phyloP scores from a whole-genome alignment of 2,329 filamentous ascomycete species.

The Diatrype stigma region DNA sequence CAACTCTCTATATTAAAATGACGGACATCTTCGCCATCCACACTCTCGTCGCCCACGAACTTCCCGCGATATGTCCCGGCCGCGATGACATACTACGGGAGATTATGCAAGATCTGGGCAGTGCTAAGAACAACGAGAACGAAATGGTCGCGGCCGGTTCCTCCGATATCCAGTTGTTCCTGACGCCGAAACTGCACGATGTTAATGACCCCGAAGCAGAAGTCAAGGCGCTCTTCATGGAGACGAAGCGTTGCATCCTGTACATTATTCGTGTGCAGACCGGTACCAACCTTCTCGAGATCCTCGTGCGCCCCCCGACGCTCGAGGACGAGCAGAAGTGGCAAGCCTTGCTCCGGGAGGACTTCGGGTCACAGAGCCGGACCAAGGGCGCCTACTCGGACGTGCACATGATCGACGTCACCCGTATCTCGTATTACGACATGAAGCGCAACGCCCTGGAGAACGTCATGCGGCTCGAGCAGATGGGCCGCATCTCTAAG shows the following conservation, averaged over 20 bases:
- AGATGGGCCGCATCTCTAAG: constrained; percentile 79
- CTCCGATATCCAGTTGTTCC: constrained; percentile 83
- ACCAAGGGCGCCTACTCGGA: constrained; percentile 87
- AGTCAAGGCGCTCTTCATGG: constrained; percentile 91
- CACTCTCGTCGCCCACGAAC: constrained; percentile 75
- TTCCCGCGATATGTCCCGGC: constrained; percentile 70
- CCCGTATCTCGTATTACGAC: constrained; percentile 82
- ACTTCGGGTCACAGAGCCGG: constrained; percentile 65
- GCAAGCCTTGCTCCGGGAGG: constrained; percentile 75
- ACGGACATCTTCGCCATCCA: constrained; percentile 96
- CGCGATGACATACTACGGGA: constrained; percentile 87
- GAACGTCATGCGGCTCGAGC: constrained; percentile 87
- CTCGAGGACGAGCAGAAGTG: constrained; percentile 88
- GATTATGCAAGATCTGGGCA: constrained; percentile 88
- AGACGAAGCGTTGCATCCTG: constrained; percentile 93
- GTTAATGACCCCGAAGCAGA: constrained; percentile 90
- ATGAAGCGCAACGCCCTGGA: constrained; percentile 91
- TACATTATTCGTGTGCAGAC: constrained; percentile 98
- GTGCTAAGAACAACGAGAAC: constrained; percentile 92
- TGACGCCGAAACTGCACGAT: constrained; percentile 86
- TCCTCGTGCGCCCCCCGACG: constrained; percentile 84
- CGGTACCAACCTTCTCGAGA: constrained; percentile 87
- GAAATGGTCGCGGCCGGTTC: constrained; percentile 85
- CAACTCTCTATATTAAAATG: constrained; percentile 99
- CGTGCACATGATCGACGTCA: constrained; percentile 82